phyloP scores from a whole-genome alignment of 257 asterid species.

The Vinca minor region DNA sequence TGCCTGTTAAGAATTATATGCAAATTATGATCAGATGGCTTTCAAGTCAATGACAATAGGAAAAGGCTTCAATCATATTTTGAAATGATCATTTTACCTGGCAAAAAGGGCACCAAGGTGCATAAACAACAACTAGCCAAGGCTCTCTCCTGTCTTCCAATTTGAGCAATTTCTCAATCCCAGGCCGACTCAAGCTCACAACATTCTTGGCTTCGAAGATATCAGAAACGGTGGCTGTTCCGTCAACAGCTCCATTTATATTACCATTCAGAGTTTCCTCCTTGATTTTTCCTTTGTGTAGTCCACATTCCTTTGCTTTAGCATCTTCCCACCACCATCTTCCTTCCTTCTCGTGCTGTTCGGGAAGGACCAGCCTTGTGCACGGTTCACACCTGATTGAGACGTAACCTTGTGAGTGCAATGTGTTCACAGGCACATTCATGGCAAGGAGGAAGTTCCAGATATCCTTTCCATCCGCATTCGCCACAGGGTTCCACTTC shows the following conservation, averaged over 20 bases:
- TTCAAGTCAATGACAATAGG: background rate
- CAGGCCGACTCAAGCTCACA: slow-evolving; percentile 55
- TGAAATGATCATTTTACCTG: slow-evolving; percentile 45
- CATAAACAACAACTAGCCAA: slow-evolving; percentile 74
- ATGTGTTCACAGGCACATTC: slow-evolving; percentile 67
- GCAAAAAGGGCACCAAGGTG: slow-evolving; percentile 91
- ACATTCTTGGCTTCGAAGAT: slow-evolving; percentile 38
- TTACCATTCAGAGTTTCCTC: slow-evolving; percentile 41
- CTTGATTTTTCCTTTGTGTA: slow-evolving; percentile 78
- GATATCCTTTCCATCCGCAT: slow-evolving; percentile 50
- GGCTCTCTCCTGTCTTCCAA: slow-evolving; percentile 60
- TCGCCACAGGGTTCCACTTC: slow-evolving; percentile 85
- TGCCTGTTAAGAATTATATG: slow-evolving; percentile 18
- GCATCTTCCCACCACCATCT: slow-evolving; percentile 99
- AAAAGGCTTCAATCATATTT: background rate
- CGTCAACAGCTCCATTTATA: slow-evolving; percentile 33
- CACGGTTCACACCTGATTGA: slow-evolving; percentile 91
- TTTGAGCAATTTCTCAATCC: slow-evolving; percentile 62
- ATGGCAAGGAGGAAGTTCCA: slow-evolving; percentile 71
- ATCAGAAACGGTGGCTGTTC: slow-evolving; percentile 30
- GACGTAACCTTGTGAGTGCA: slow-evolving; percentile 65
- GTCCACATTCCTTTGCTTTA: slow-evolving; percentile 84
- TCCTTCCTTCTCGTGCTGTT: slow-evolving; percentile 90
- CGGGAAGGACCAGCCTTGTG: slow-evolving; percentile 72
- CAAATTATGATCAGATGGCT: slow-evolving; percentile 6